Conservation (phyloP, 768 basidiomycete species). For the Leccinum subgranulosum region DNA sequence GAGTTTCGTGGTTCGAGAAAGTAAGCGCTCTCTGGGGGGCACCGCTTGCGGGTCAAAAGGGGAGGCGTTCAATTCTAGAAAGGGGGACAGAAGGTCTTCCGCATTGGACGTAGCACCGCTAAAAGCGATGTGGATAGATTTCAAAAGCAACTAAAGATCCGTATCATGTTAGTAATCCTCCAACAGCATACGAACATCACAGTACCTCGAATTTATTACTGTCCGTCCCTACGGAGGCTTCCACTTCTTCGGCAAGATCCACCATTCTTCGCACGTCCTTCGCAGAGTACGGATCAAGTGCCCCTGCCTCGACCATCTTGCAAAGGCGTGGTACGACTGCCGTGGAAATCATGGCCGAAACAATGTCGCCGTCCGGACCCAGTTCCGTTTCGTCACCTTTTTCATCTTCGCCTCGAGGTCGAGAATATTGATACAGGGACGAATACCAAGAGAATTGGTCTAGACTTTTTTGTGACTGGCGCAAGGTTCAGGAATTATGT, state of each 20-base stretch:
- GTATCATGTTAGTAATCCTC: conserved; percentile 7
- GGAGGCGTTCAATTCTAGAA: conserved; percentile 39
- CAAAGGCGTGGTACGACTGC: conserved; percentile 72
- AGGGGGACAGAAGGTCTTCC: conserved; percentile 48
- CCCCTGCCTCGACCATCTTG: conserved; percentile 75
- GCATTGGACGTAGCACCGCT: conserved; percentile 52
- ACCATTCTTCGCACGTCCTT: conserved; percentile 57
- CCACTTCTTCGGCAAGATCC: conserved; percentile 78
- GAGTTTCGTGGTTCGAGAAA: conserved; percentile 67
- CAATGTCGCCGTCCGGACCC: conserved; percentile 83
- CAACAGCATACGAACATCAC: not conserved
- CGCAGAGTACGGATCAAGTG: conserved; percentile 77
- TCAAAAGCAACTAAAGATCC: conserved; percentile 49
- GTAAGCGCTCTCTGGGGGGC: conserved; percentile 66
- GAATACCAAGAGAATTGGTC: conserved; percentile 86
- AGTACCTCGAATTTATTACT: conserved; percentile 63
- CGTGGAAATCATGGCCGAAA: conserved; percentile 85
- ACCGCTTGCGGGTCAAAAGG: conserved; percentile 76
- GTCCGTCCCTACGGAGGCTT: conserved; percentile 65
- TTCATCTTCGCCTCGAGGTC: conserved; percentile 39
- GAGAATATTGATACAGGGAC: conserved; percentile 73
- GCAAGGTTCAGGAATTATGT: conserved; percentile 3
- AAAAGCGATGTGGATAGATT: conserved; percentile 51
- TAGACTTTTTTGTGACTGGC: conserved; percentile 50
- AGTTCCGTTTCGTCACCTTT: conserved; percentile 54